These are phyloP conservation scores for Diaporthe batatas DNA, from an alignment of 2,329 filamentous ascomycete genomes.

Conservation along the genomic window DNA sequence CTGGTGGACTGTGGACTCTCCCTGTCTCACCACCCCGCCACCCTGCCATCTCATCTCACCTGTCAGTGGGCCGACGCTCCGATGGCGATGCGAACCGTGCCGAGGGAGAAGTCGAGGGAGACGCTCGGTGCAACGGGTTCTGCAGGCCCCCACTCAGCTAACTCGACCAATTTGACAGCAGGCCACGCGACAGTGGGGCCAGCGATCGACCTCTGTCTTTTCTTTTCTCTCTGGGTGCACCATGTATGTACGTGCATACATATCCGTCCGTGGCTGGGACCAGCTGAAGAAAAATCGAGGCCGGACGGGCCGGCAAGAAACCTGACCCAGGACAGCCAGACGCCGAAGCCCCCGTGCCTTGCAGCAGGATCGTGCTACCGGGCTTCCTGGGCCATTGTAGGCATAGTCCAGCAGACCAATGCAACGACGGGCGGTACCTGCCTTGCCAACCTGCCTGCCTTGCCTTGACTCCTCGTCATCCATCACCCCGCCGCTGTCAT, in stretches of 20 bases:
- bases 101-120: constrained; percentile 1
- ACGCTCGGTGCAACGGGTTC: constrained; percentile 18
- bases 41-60: not conserved
- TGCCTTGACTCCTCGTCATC: constrained; percentile 15
- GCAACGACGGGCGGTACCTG: not conserved
- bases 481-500: constrained; percentile 8
- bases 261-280: not conserved
- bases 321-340: not conserved
- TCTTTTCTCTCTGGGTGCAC: not conserved
- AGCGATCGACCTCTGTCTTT: not conserved
- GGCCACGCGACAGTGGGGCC: constrained; percentile 30
- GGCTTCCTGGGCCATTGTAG: not conserved
- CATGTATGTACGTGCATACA: not conserved
- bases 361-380: constrained; percentile 23
- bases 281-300: not conserved
- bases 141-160: constrained; percentile 13
- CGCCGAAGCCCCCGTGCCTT: constrained; percentile 17
- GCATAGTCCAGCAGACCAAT: not conserved
- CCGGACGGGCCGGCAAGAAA: not conserved
- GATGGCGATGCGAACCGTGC: constrained; percentile 20
- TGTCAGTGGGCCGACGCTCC: constrained; percentile 23
- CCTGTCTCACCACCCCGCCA: constrained; percentile 19
- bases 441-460: not conserved
- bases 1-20: not conserved
- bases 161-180: constrained; percentile 14